Conservation (phyloP, 371 early-diverging fungal species). For the Rhizopus sp. region DNA sequence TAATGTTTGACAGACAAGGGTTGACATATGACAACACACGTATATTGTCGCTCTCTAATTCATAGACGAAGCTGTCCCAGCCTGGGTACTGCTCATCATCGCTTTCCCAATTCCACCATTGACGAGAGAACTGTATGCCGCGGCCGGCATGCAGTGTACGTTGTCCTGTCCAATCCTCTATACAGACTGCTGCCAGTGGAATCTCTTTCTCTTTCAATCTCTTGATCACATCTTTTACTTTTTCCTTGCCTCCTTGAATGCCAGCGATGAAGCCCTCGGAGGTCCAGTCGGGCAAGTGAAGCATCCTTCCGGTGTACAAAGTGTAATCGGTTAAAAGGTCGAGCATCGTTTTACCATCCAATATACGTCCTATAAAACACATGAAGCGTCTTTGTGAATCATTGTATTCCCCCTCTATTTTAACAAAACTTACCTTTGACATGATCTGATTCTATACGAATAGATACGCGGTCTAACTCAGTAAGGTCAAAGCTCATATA, state of each 20-base stretch:
- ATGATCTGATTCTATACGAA: slow-evolving; percentile 37
- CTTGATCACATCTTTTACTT: slow-evolving; percentile 32
- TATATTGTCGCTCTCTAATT: slow-evolving; percentile 23
- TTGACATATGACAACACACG: slow-evolving; percentile 44
- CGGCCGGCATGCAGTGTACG: slow-evolving; percentile 31
- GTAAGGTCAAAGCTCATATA: slow-evolving; percentile 55
- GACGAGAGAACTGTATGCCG: slow-evolving; percentile 24
- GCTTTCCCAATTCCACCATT: slow-evolving; percentile 59
- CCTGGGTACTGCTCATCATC: slow-evolving; percentile 44
- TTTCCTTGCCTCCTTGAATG: slow-evolving; percentile 50
- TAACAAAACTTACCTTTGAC: slow-evolving; percentile 21
- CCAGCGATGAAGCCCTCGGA: slow-evolving; percentile 46
- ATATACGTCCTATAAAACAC: slow-evolving; percentile 33
- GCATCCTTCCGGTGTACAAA: slow-evolving; percentile 48
- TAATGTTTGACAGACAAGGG: slow-evolving; percentile 37
- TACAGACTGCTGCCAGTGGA: slow-evolving; percentile 45
- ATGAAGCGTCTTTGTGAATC: neutral
- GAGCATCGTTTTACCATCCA: slow-evolving; percentile 45
- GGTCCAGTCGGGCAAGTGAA: slow-evolving; percentile 51
- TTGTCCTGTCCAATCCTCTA: slow-evolving; percentile 56
- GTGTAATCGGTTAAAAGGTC: slow-evolving; percentile 53
- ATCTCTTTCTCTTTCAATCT: slow-evolving; percentile 27
- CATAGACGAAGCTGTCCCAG: slow-evolving; percentile 42
- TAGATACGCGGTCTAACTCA: slow-evolving; percentile 34
- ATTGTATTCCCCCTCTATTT: neutral